Percentiles rank a stretch among this genome's conserved stretches.
Evolutionary conservation across 176 grass and related monocot genomes (phyloP).

Genomic region (Rhynchospora tenuis): DNA sequence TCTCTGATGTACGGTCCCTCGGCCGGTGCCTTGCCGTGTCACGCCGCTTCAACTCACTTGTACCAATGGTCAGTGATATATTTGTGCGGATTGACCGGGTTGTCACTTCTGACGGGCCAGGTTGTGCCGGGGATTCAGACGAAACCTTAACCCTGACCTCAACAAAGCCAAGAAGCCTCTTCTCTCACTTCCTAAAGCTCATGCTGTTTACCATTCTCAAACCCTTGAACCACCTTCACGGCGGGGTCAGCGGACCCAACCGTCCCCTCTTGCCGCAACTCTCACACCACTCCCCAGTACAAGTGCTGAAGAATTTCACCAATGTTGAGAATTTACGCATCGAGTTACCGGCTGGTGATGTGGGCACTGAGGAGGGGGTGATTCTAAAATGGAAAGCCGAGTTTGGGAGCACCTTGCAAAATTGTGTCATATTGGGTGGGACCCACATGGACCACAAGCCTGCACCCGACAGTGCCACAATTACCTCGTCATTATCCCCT

Average conservation of each 20-base stretch:
- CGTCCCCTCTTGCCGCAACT: slow-evolving; percentile 78
- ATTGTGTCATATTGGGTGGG: slow-evolving; percentile 75
- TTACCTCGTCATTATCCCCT: not conserved
- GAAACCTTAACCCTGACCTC: slow-evolving; percentile 52
- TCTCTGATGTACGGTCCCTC: slow-evolving; percentile 72
- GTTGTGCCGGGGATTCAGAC: slow-evolving; percentile 44
- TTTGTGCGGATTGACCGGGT: slow-evolving; percentile 75
- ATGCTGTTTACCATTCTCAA: slow-evolving; percentile 64
- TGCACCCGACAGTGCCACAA: slow-evolving; percentile 11
- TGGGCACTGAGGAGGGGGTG: slow-evolving; percentile 69
- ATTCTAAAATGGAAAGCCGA: slow-evolving; percentile 84
- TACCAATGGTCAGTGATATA: slow-evolving; percentile 62
- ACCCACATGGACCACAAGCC: slow-evolving; percentile 49
- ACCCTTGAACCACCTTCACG: slow-evolving; percentile 56
- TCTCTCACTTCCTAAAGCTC: slow-evolving; percentile 75
- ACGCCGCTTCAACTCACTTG: slow-evolving; percentile 53
- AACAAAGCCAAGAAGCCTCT: slow-evolving; percentile 48
- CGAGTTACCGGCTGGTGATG: slow-evolving; percentile 79
- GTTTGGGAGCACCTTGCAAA: slow-evolving; percentile 87
- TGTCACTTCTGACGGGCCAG: slow-evolving; percentile 40
- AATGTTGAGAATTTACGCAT: slow-evolving; percentile 55
- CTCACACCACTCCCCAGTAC: slow-evolving; percentile 68
- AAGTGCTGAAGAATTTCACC: slow-evolving; percentile 71
- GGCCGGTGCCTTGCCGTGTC: slow-evolving; percentile 78
- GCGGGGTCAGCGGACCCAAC: slow-evolving; percentile 29